Conservation (phyloP, 2,329 filamentous ascomycete species). For the Beauveria pseudobassiana region DNA sequence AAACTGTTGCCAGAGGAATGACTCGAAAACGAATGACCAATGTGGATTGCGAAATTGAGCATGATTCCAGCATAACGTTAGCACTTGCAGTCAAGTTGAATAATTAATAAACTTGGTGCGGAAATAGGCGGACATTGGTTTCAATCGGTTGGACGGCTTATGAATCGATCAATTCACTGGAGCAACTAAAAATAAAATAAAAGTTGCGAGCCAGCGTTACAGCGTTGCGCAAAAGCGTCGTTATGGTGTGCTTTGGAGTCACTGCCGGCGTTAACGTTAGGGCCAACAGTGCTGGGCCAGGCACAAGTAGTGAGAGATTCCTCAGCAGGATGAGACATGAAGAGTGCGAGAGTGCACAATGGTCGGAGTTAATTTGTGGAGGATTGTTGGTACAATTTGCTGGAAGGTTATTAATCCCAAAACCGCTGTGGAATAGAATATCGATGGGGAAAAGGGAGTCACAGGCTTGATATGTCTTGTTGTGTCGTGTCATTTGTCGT, state of each 20-base stretch:
- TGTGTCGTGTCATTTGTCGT: not conserved
- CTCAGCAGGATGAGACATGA: not conserved
- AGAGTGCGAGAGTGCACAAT: not conserved
- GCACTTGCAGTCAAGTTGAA: not conserved
- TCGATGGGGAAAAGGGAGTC: not conserved
- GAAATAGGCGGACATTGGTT: slow-evolving; percentile 7
- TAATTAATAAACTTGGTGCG: not conserved
- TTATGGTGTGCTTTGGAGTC: not conserved
- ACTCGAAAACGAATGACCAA: not conserved
- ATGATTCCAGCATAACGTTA: not conserved
- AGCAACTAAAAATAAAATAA: not conserved
- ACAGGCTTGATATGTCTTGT: not conserved
- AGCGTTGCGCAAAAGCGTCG: not conserved
- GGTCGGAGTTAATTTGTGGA: not conserved
- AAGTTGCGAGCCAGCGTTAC: not conserved
- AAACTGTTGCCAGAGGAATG: not conserved
- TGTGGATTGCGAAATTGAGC: not conserved
- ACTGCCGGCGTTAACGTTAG: slow-evolving; percentile 4
- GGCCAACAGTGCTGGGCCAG: not conserved
- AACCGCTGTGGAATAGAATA: too few species aligned
- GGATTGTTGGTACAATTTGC: too few species aligned
- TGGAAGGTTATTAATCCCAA: too few species aligned
- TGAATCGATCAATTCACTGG: not conserved
- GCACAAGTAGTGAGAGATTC: not conserved
- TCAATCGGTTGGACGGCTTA: slow-evolving; percentile 3